Evolutionary conservation across 305 asterid genomes (phyloP), one percentile per base, ranked within the genome.

Genomic region (Stenogyne calaminthoides): DNA sequence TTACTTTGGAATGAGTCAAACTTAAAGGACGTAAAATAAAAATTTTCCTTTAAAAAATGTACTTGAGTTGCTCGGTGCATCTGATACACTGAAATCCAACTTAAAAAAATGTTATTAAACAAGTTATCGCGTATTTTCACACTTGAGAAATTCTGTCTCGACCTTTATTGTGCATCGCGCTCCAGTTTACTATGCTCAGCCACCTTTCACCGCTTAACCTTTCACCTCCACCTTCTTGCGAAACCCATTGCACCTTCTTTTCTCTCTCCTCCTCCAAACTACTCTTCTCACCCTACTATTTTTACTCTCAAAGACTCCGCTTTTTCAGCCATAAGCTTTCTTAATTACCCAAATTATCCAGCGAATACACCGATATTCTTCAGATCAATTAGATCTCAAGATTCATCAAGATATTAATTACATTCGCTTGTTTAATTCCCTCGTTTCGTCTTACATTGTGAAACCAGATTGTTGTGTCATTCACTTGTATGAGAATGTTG

Each of bases 381-480:
- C 88, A 78, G 69, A 64, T 82, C 95, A 61, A 76, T 90, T n/a
- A n/a, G n/a, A n/a, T 79, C 84, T 90, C 84, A 95, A 92, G 83
- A 15, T 74, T 59, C 83, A 86, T 72, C 81, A 81, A 15, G 87
- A n/a, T n/a, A n/a, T n/a, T n/a, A n/a, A n/a, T n/a, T n/a, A 87
- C 64, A 73, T 74, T n/a, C 84, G 83, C 70, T 61, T 89, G 40
- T 83, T 67, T 37, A 90, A 88, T 74, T 80, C 88, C 37, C 91
- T 95, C 58, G 77, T 95, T 74, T 52, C 86, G 1, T 87, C 95
- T 69, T 90, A 95, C 70, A 80, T 95, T 75, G 42, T 11, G 29
- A 44, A 54, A 73, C 99, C 92, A 9, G 94, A 95, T n/a, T 77
- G 88, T 95, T 27, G 97, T 90, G 62, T 87, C 98, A 1, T 86